Percentiles rank a stretch among this genome's conserved stretches.
phyloP scores from a whole-genome alignment of 2,329 filamentous ascomycete species.

The Cercospora brassicicola region DNA sequence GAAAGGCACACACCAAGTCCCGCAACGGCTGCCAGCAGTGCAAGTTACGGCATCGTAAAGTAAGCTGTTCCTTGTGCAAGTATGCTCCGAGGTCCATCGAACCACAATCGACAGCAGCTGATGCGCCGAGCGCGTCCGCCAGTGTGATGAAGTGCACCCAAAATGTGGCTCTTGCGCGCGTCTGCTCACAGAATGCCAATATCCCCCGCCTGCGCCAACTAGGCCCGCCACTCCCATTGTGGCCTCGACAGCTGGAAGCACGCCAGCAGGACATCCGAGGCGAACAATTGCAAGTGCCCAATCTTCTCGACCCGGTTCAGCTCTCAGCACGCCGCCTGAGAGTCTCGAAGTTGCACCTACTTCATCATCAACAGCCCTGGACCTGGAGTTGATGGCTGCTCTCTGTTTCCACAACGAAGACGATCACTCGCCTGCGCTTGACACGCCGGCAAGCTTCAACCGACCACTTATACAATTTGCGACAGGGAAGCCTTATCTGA shows the following conservation, averaged over 20 bases:
- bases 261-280: not conserved
- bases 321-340: not conserved
- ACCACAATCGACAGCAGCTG: not conserved
- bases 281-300: not conserved
- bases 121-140: not conserved
- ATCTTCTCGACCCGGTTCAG: not conserved
- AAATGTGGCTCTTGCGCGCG: not conserved
- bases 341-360: not conserved
- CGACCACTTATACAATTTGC: not conserved
- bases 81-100: not conserved
- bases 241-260: not conserved
- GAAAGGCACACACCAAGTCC: not conserved
- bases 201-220: not conserved
- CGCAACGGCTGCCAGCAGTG: not conserved
- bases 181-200: not conserved
- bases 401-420: not conserved
- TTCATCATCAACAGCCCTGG: not conserved
- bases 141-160: not conserved
- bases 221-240: not conserved
- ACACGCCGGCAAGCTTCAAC: not conserved
- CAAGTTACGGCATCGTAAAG: not conserved
- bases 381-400: not conserved
- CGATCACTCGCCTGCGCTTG: not conserved
- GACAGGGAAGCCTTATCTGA: not conserved
- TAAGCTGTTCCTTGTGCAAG: not conserved